Base-by-base conservation (phyloP, 2,329 filamentous ascomycete species). In the Phyllosticta citriasiana region DNA sequence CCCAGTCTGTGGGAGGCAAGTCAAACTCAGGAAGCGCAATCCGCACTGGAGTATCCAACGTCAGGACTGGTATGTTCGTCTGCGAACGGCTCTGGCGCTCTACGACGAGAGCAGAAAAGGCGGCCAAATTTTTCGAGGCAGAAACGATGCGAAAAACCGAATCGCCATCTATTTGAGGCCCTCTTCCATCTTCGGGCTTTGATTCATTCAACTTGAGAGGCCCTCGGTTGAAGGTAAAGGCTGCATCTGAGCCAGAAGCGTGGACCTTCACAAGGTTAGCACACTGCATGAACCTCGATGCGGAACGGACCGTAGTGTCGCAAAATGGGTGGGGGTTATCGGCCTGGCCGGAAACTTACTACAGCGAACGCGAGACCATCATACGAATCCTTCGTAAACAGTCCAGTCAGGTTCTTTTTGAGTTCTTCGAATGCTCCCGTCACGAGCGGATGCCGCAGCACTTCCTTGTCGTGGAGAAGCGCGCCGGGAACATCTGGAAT, bases 121-220 rank as follows among this genome's bases (percentile, higher is more conserved):
- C 65, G 3, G 69, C 69, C 25, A 72, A 63, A 26, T 66, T 70
- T 25, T 71, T 72, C 2, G 70, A 69, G 7, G 70, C 60, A 0
- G 71, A 72, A 6, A 65, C 66, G 26, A 71, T 58, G 16, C 70
- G 68, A 35, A 71, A 71, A 16, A 71, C 67, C 9, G 70, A 71
- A 27, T 71, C 65, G 62, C 66, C 69, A 9, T 67, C 68, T 2
- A 72, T 63, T 12, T 57, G 1, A n/a, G 9, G 68, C 68, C 47
- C 1, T 47, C 10, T 0, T 58, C 40, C 40, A 19, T 47, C 40
- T 14, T 47, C 40, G 7, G 40, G 14, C 4, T 55, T 40, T 2
- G 40, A 55, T 33, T 72, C 69, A 53, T 72, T 72, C 57, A 67
- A 66, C 26, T 71, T 72, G n/a, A 71, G 63, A 2, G 56, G 61